These are phyloP conservation scores for Akanthomyces dipterigenus DNA, from an alignment of 2,329 filamentous ascomycete genomes.

Conservation along the genomic window DNA sequence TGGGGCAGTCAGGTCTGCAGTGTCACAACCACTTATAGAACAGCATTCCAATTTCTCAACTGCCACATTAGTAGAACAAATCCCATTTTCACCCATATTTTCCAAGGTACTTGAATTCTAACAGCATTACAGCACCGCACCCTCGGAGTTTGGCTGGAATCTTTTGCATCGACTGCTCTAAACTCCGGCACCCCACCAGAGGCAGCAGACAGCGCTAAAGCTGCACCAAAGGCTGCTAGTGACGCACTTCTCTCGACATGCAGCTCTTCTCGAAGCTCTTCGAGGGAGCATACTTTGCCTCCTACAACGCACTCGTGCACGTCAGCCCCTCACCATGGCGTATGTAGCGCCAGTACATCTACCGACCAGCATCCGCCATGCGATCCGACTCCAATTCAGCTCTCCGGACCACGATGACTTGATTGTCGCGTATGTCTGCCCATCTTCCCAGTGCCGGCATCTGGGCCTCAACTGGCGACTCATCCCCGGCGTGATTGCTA, in stretches of 20 bases:
- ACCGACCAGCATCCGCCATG: conserved; percentile 86
- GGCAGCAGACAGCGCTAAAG: background rate
- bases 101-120: no score
- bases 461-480: background rate
- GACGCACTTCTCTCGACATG: background rate
- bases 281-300: background rate
- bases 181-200: background rate
- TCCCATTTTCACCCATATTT: no score
- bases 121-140: background rate
- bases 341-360: conserved; percentile 92
- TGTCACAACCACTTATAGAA: background rate
- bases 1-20: background rate
- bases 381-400: conserved; percentile 72
- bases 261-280: background rate
- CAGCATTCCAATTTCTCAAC: no score
- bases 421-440: conserved; percentile 68
- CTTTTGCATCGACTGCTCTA: background rate
- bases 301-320: background rate
- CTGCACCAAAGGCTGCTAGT: background rate
- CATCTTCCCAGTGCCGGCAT: background rate
- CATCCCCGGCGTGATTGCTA: conserved; percentile 18
- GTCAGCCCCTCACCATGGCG: conserved; percentile 56
- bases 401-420: conserved; percentile 70
- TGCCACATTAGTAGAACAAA: no score
- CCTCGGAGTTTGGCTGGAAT: background rate